Evolutionary conservation across 2,329 filamentous ascomycete species (phyloP), one percentile per base, ranked within the genome.

Genomic region (Pseudogymnoascus sp.): DNA sequence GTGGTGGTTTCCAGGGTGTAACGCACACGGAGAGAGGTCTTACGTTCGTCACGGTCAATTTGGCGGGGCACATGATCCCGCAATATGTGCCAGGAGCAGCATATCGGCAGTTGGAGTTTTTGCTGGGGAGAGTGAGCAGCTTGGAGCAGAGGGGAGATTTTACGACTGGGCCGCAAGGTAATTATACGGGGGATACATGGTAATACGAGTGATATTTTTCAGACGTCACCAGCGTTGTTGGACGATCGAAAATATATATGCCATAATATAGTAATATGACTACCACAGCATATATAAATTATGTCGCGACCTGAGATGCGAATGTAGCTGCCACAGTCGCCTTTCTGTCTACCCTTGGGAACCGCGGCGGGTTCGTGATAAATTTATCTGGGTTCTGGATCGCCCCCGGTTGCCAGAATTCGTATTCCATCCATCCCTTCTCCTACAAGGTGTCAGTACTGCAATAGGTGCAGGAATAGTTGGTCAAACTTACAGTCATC

Each of bases 391-490:
- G 66, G 8, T 65, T 62, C 6, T 69, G 66, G 31, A 64, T 67
- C 7, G 80, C 81, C 0, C 81, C 81, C 3, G 78, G 76, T 65
- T 82, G 81, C 84, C 84, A 87, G 67, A 86, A 87, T 73, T 86
- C 83, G 71, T 85, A 86, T 74, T 87, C 84, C 75, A 87, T 86
- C 84, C 83, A 86, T 6, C 80, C 83, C 70, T 86, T 84, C 72
- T 87, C 83, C 0, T 57, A 57, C 25, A 57, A 57, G 16, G 8
- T 57, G n/a, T 57, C 48, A 57, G 48, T 8, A 34, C 25, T 19
- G 48, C 5, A 7, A 19, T 19, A 34, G 11, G 10, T 31, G 3
- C 5, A 34, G 0, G 25, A 3, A 13, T 3, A 57, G 1, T 13
- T 19, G 4, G n/a, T 4, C 7, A 19, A 28, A 57, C 25, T 34